Conservation (phyloP, 2,329 filamentous ascomycete species). For the Fusarium nematophilum region DNA sequence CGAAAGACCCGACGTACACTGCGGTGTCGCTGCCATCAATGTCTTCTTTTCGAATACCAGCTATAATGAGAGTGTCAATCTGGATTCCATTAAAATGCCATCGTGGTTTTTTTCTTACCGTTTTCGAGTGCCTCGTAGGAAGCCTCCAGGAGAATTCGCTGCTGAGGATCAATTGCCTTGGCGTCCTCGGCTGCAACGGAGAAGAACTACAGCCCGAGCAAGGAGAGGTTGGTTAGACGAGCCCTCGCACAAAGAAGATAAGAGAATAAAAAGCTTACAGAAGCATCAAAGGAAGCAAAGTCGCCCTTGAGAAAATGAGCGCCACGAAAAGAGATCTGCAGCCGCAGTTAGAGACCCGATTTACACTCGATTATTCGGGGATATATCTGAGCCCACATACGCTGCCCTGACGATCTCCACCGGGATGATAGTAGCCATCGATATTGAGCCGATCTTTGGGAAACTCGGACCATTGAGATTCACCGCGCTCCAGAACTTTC, state of each 20-base stretch:
- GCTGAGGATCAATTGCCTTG: conserved; percentile 64
- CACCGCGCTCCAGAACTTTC: conserved; percentile 57
- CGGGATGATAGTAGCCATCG: conserved; percentile 65
- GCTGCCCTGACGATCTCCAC: conserved; percentile 60
- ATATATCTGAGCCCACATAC: conserved; percentile 47
- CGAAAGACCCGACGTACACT: conserved; percentile 64
- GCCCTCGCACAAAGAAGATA: neutral
- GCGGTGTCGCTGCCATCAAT: conserved; percentile 58
- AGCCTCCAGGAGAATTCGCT: conserved; percentile 62
- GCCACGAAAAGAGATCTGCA: conserved; percentile 59
- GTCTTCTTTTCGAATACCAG: conserved; percentile 57
- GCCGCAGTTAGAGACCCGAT: conserved; percentile 12
- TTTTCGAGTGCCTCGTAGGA: conserved; percentile 64
- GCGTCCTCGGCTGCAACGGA: conserved; percentile 62
- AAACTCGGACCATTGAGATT: conserved; percentile 62
- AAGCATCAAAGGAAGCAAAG: conserved; percentile 60
- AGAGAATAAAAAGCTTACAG: conserved; percentile 49
- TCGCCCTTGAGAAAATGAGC: conserved; percentile 63
- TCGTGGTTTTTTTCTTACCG: conserved; percentile 46
- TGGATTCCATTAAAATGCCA: too few species aligned
- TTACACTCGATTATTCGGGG: neutral
- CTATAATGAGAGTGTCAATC: conserved; percentile 40
- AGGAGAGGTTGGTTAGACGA: conserved; percentile 5
- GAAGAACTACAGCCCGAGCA: conserved; percentile 57
- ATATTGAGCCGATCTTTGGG: conserved; percentile 62